These are phyloP conservation scores for Borealophlyctis nickersoniae DNA, from an alignment of 192 early-diverging fungal species.

Conservation along the genomic window DNA sequence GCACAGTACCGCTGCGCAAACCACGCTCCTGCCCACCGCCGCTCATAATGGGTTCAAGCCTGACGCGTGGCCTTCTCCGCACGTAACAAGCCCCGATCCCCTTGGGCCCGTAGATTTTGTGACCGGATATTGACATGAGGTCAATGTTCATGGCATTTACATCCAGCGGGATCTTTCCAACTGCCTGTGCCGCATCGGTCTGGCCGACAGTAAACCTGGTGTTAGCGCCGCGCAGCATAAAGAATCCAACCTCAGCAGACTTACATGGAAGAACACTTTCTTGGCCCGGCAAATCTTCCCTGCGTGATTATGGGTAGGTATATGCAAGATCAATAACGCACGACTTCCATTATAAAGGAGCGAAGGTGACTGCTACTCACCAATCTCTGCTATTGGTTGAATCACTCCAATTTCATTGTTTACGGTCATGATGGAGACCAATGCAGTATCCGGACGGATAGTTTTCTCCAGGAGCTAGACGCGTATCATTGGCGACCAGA, in stretches of 20 bases:
- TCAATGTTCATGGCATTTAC: slow-evolving; percentile 92
- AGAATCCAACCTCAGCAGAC: not conserved
- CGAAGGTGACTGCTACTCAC: too few relatives aligned
- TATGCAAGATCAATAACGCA: not conserved
- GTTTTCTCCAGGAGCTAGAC: slow-evolving; percentile 65
- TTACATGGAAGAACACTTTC: slow-evolving; percentile 87
- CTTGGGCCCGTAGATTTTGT: slow-evolving; percentile 98
- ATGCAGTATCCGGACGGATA: slow-evolving; percentile 83
- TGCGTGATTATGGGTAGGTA: too few relatives aligned
- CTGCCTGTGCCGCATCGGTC: slow-evolving; percentile 94
- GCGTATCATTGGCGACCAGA: slow-evolving; percentile 10
- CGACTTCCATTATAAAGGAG: not conserved
- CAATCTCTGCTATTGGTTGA: slow-evolving; percentile 90
- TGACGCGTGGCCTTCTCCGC: slow-evolving; percentile 86
- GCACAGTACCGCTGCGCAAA: slow-evolving; percentile 89
- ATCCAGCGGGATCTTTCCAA: slow-evolving; percentile 92
- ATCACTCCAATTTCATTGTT: slow-evolving; percentile 99
- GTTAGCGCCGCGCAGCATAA: too few relatives aligned
- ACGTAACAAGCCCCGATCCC: slow-evolving; percentile 93
- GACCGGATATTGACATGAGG: slow-evolving; percentile 92
- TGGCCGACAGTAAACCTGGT: slow-evolving; percentile 9
- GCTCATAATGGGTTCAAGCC: slow-evolving; percentile 83
- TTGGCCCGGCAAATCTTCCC: slow-evolving; percentile 76
- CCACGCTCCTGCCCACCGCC: slow-evolving; percentile 97
- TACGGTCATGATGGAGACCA: slow-evolving; percentile 95